Evolutionary conservation across 2,329 filamentous ascomycete genomes (phyloP), one percentile per base, ranked within the genome.

Genomic region (Beauveria australis): DNA sequence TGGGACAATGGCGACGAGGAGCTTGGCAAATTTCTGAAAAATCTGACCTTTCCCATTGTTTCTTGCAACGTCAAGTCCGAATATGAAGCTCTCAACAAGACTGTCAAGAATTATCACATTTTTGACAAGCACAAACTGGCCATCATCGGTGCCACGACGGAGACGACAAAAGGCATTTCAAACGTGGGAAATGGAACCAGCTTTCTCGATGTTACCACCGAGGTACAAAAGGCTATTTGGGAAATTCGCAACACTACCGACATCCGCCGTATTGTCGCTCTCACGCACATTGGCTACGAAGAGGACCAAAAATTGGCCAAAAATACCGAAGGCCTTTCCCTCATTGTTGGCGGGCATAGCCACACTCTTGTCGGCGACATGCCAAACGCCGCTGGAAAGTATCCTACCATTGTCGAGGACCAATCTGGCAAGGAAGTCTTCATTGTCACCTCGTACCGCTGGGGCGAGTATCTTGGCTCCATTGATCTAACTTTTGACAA

Each of bases 391-490:
- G 75, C 78, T 66, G 85, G 85, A 40, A 75, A 80, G 9, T 88
- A 88, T 67, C 86, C 86, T 1, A 88, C 85, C 16, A 83, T 88
- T 55, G 78, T 79, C 57, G 72, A 80, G 30, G 86, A 88, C 69
- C 71, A 77, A 63, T 80, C 83, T 54, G 85, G 83, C 49, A 81
- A 88, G 40, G 86, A 88, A 66, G 85, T 88, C 54, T 88, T 88
- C 67, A 79, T 88, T 66, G 85, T 89, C 19, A 87, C 84, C 8
- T 81, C 85, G 2, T 88, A 85, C 68, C 80, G 84, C 63, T 88
- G 86, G 86, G 85, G 85, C 56, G 83, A 88, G 72, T 88, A 88
- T 60, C 72, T 88, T 2, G 86, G 85, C 61, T 85, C 85, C 69
- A 88, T 88, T 64, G 84, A 87, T 64, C 79, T 88, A 8, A 83